These are phyloP conservation scores for Clarireedia monteithiana DNA, from an alignment of 2,329 filamentous ascomycete genomes.

Conservation along the genomic window DNA sequence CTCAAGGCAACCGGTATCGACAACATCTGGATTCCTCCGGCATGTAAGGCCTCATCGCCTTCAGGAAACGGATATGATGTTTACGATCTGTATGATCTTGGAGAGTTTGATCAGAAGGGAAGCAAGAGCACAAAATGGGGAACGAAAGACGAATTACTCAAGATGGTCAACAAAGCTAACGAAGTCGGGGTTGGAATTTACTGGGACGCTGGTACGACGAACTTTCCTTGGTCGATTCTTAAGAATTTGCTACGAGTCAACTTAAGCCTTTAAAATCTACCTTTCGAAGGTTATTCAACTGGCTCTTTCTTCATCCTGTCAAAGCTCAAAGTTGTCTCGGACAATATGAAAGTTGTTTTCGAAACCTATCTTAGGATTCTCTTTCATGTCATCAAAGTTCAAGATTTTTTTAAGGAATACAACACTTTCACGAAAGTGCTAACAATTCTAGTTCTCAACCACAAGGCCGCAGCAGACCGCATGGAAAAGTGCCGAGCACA, in stretches of 20 bases:
- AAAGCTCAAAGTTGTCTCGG: no score
- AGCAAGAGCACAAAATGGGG: conserved; percentile 60
- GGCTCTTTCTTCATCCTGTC: no score
- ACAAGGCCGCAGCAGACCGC: conserved; percentile 61
- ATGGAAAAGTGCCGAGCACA: conserved; percentile 55
- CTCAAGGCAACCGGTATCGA: conserved; percentile 54
- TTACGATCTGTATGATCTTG: conserved; percentile 63
- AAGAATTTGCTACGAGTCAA: no score
- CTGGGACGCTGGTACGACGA: conserved; percentile 47
- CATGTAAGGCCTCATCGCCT: conserved; percentile 56
- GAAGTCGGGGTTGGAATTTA: conserved; percentile 49
- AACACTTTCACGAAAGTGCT: background rate
- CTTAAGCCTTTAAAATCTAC: no score
- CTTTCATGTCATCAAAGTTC: no score
- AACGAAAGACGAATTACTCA: conserved; percentile 49
- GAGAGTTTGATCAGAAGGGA: conserved; percentile 68
- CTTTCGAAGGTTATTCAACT: no score
- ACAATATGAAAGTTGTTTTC: no score
- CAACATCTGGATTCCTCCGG: conserved; percentile 62
- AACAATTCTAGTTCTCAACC: conserved; percentile 49
- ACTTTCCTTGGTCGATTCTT: no score
- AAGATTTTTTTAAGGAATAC: no score
- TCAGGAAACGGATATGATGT: conserved; percentile 61
- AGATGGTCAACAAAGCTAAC: conserved; percentile 43
- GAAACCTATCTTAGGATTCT: no score